A percentile compares a stretch with the other conserved stretches of the same genome.
Evolutionary conservation across 129 eudicot species (phyloP).

Genomic region (Ambrosia trifida): DNA sequence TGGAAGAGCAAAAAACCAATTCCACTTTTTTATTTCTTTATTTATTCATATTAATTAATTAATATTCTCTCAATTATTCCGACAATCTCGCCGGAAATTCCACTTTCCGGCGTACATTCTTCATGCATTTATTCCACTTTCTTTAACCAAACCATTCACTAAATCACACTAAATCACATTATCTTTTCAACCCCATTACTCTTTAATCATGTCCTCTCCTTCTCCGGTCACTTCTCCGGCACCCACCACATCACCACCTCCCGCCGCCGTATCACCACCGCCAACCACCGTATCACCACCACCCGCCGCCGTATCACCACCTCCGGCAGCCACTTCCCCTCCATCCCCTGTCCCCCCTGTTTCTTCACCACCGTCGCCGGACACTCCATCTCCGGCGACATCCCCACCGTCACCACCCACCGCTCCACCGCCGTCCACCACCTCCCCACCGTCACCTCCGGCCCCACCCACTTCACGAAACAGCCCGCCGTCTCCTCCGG

Average conservation of each 20-base stretch:
- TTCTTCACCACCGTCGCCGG: conserved; percentile 48
- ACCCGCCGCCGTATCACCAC: conserved; percentile 19
- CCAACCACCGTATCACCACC: conserved; percentile 44
- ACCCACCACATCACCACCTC: conserved; percentile 39
- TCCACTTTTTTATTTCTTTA: conserved; percentile 12
- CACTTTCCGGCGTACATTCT: conserved; percentile 26
- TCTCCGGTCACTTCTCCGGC: conserved; percentile 71
- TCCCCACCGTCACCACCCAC: conserved; percentile 51
- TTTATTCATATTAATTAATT: too few species aligned
- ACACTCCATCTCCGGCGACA: conserved; percentile 33
- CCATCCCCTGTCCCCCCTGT: conserved; percentile 53
- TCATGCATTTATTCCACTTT: conserved; percentile 21
- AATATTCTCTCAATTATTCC: conserved; percentile 23
- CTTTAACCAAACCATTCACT: conserved; percentile 1
- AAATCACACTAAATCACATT: conserved; percentile 6
- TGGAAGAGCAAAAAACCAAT: conserved; percentile 34
- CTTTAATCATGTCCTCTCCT: conserved; percentile 53
- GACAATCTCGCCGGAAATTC: conserved; percentile 28
- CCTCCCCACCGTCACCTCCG: conserved; percentile 35
- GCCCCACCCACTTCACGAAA: conserved; percentile 40
- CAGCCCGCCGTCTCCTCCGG: conserved; percentile 37
- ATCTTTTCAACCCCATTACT: background rate
- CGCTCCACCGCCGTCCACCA: conserved; percentile 43
- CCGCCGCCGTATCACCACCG: conserved; percentile 43
- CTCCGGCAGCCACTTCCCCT: conserved; percentile 45